Conservation (phyloP, 225 moss, liverwort and hornwort species). For the Physcomitrellopsis africana region DNA sequence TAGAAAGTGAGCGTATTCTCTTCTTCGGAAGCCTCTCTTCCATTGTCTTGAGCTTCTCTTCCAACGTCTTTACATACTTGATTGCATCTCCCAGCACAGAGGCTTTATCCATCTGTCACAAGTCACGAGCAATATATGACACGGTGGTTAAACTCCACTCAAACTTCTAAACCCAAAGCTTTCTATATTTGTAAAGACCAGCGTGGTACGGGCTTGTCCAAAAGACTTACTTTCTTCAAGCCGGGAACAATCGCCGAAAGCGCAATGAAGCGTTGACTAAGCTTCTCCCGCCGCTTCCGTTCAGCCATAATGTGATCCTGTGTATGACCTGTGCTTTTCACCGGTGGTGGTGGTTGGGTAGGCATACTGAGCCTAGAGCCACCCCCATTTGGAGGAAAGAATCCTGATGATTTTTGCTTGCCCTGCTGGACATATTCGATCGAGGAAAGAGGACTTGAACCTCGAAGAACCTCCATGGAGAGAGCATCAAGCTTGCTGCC, state of each 20-base stretch:
- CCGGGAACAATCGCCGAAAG: constrained; percentile 96
- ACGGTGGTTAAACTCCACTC: background rate
- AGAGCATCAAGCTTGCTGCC: constrained; percentile 58
- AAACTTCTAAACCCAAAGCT: background rate
- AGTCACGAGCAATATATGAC: too few species aligned
- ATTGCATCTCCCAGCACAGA: constrained; percentile 96
- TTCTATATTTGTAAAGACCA: background rate
- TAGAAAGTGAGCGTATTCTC: constrained; percentile 65
- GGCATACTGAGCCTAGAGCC: constrained; percentile 26
- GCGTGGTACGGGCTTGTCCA: too few species aligned
- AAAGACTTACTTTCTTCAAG: constrained; percentile 71
- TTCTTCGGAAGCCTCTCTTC: constrained; percentile 92
- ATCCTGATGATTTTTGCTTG: constrained; percentile 47
- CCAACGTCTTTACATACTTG: constrained; percentile 88
- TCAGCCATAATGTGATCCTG: constrained; percentile 99
- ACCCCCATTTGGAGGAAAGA: constrained; percentile 40
- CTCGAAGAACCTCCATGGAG: constrained; percentile 55
- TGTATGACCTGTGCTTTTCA: constrained; percentile 75
- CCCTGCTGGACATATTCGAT: constrained; percentile 64
- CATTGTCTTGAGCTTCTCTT: constrained; percentile 82
- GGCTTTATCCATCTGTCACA: constrained; percentile 94
- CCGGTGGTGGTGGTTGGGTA: constrained; percentile 35
- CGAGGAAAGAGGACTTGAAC: constrained; percentile 57
- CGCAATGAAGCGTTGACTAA: constrained; percentile 95
- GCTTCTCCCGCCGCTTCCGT: constrained; percentile 91